A percentile compares a stretch with the other conserved stretches of the same genome.
Conservation (phyloP, 1,284 basidiomycete genomes). For the Xanthoconium separans region DNA sequence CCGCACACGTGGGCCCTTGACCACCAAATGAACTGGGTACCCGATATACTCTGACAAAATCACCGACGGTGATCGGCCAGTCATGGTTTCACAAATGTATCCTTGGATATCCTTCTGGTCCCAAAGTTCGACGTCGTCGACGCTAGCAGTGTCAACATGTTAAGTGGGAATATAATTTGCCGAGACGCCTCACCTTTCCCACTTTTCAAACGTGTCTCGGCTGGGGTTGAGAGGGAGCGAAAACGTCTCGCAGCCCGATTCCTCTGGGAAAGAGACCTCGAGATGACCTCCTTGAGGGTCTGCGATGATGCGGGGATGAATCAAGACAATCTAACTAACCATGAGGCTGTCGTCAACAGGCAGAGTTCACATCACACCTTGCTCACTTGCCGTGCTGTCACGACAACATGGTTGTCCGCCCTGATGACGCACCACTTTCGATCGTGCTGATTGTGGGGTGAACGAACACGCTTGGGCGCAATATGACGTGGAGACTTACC, state of each 20-base stretch:
- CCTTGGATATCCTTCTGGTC: constrained; percentile 52
- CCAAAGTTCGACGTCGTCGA: constrained; percentile 53
- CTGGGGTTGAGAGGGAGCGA: constrained; percentile 57
- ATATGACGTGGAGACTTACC: constrained; percentile 38
- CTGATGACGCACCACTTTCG: constrained; percentile 69
- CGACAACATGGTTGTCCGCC: constrained; percentile 46
- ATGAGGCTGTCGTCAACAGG: constrained; percentile 1
- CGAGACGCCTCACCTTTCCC: constrained; percentile 50
- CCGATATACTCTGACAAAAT: constrained; percentile 61
- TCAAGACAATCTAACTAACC: constrained; percentile 59
- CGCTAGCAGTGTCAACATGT: constrained; percentile 32
- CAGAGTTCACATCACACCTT: constrained; percentile 44
- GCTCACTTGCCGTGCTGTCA: constrained; percentile 63
- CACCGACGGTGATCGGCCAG: constrained; percentile 42
- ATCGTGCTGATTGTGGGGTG: constrained; percentile 49
- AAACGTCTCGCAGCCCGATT: constrained; percentile 54
- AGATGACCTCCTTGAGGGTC: constrained; percentile 52
- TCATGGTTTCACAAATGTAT: constrained; percentile 53
- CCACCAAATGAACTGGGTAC: constrained; percentile 57
- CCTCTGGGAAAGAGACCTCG: constrained; percentile 56
- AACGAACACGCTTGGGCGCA: not conserved
- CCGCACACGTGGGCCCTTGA: constrained; percentile 63
- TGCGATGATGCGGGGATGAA: constrained; percentile 52
- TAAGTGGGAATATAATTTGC: constrained; percentile 7
- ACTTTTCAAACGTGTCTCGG: constrained; percentile 44